Percentiles rank a stretch among this genome's conserved stretches.
phyloP scores from a whole-genome alignment of 306 rosid species.

The Acacia acuminata region DNA sequence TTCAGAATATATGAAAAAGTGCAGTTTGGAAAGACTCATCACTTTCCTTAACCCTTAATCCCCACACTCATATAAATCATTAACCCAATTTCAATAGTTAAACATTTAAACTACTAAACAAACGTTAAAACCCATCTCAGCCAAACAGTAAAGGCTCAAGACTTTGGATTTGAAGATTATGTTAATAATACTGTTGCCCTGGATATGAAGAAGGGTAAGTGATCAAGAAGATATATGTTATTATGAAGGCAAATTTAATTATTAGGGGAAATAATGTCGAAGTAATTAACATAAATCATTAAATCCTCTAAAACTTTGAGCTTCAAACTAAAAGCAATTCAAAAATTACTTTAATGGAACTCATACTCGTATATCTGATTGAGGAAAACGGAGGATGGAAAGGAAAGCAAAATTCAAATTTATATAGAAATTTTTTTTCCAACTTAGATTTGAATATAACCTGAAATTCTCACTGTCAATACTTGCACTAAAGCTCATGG shows the following conservation, averaged over 20 bases:
- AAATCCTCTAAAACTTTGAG: background rate
- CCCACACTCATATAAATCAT: conserved; percentile 34
- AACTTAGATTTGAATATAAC: background rate
- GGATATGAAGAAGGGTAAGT: background rate
- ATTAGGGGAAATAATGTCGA: background rate
- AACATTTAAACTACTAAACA: background rate
- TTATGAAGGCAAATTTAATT: background rate
- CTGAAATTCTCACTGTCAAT: background rate
- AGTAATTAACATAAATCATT: background rate
- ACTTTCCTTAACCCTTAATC: conserved; percentile 36
- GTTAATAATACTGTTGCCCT: background rate
- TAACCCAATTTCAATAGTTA: conserved; percentile 8
- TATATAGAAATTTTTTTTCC: background rate
- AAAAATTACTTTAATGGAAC: background rate
- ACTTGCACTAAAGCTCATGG: background rate
- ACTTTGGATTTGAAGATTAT: background rate
- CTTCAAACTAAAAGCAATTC: background rate
- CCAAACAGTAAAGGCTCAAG: background rate
- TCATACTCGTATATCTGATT: background rate
- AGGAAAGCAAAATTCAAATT: background rate
- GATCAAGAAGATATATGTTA: background rate
- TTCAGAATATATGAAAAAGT: conserved; percentile 44
- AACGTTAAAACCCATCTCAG: background rate
- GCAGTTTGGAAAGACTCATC: conserved; percentile 4
- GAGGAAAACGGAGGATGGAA: background rate